Evolutionary conservation across 2,329 filamentous ascomycete species (phyloP).

Genomic region (Capronia americana): DNA sequence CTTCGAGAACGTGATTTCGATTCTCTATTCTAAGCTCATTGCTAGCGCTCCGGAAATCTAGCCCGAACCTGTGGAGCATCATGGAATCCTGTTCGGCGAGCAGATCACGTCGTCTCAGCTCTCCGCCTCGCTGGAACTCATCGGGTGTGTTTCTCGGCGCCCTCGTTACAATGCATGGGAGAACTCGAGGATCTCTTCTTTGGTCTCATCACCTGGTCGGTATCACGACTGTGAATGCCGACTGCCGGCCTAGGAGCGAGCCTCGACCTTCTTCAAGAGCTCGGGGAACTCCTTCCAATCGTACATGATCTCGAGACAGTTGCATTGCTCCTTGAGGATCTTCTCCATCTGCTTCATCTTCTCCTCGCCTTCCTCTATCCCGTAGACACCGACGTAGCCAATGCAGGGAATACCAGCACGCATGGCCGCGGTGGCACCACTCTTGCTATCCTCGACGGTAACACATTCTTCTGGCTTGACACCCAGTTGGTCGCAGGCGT

Average conservation of each 20-base stretch:
- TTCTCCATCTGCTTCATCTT: slow-evolving; percentile 77
- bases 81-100: neutral
- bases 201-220: slow-evolving; percentile 2
- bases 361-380: slow-evolving; percentile 65
- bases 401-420: slow-evolving; percentile 81
- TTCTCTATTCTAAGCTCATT: neutral
- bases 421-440: slow-evolving; percentile 78
- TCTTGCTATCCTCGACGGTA: slow-evolving; percentile 89
- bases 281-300: slow-evolving; percentile 57
- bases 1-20: neutral
- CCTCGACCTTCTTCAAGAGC: slow-evolving; percentile 53
- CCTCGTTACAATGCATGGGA: neutral
- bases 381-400: slow-evolving; percentile 84
- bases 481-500: slow-evolving; percentile 76
- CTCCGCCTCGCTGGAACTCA: neutral
- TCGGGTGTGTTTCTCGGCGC: neutral
- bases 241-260: neutral
- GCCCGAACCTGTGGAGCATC: neutral
- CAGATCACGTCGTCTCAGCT: neutral
- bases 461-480: slow-evolving; percentile 75
- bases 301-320: slow-evolving; percentile 58
- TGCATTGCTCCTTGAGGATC: slow-evolving; percentile 64
- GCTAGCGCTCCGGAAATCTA: neutral
- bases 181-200: neutral
- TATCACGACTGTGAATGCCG: slow-evolving; percentile 3